Base-by-base conservation (phyloP, 2,329 filamentous ascomycete species). In the Colletotrichum chlorophyti region DNA sequence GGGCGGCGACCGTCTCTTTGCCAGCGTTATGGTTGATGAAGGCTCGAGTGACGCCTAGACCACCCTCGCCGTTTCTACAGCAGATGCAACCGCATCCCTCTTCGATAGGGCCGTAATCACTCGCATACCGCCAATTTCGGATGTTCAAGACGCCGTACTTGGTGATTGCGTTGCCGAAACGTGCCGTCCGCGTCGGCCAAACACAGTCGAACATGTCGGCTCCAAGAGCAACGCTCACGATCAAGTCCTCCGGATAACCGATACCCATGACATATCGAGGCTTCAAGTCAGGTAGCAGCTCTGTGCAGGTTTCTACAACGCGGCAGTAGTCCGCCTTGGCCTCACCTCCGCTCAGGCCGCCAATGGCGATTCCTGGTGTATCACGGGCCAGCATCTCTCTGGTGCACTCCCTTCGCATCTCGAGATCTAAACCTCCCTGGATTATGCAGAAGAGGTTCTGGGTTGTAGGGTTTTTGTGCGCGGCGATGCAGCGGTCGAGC, bases 161-260 rank as follows among this genome's bases (percentile, higher is more conserved):
- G 3, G 94, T 97, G 58, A 99, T 85, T 32, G 94, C 95, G 70
- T 97, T 97, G 59, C 96, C 95, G 70, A 99, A 99, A 29, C 95
- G 87, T 70, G 95, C 95, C 31, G 95, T 99, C 51, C 95, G 83
- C 5, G 95, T 98, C 1, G 95, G 96, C 95, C 95, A 99, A 6
- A 99, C 95, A 70, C 96, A 99, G 76, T 99, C 95, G 71, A 99
- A 99, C 95, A 99, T 99, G 75, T 99, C 95, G 45, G 95, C 95
- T 4, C 95, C 95, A 1, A 99, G 82, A 1, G 95, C 95, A 4
- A 97, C 88, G 50, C 92, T 96, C 34, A 99, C 93, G 2, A 99
- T 85, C 53, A 99, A 80, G 69, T 99, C 95, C 76, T 98, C 95
- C 1, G 95, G 95, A 73, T 97, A 99, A 11, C 95, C 93, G 65